Conservation (phyloP, 2,329 filamentous ascomycete species). For the Diplodia sapinea region DNA sequence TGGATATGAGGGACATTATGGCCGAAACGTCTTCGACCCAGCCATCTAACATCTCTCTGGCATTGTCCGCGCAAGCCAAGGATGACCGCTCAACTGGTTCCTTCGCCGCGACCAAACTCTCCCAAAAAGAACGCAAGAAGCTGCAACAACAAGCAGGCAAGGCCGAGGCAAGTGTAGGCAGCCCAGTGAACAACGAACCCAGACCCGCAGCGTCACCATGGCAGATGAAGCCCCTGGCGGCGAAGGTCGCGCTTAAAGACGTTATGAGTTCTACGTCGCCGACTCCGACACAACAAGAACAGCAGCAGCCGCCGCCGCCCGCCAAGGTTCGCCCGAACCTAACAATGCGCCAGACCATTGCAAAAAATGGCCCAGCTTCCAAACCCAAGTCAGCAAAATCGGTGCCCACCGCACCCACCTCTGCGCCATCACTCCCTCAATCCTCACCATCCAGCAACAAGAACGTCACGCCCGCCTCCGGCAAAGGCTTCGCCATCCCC, state of each 20-base stretch:
- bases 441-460: slow-evolving; percentile 30
- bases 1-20: slow-evolving; percentile 81
- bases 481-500: slow-evolving; percentile 29
- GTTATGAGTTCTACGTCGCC: slow-evolving; percentile 46
- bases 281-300: slow-evolving; percentile 33
- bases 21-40: slow-evolving; percentile 54
- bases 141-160: slow-evolving; percentile 45
- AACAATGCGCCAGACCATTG: slow-evolving; percentile 66
- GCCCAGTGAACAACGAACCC: slow-evolving; percentile 9
- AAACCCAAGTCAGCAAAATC: slow-evolving; percentile 39
- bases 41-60: slow-evolving; percentile 60
- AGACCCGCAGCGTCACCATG: slow-evolving; percentile 60
- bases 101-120: slow-evolving; percentile 66
- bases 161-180: not conserved
- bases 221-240: slow-evolving; percentile 63
- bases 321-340: slow-evolving; percentile 55
- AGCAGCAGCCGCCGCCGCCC: slow-evolving; percentile 41
- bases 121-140: slow-evolving; percentile 89
- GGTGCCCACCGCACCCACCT: slow-evolving; percentile 37
- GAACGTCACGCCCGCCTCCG: slow-evolving; percentile 6
- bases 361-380: slow-evolving; percentile 40
- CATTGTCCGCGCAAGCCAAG: slow-evolving; percentile 55
- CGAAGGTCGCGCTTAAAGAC: slow-evolving; percentile 57
- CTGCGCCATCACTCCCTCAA: slow-evolving; percentile 35
- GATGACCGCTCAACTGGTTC: slow-evolving; percentile 43